Conservation (phyloP, 306 rosid genomes). For the Cicer yamashitae region DNA sequence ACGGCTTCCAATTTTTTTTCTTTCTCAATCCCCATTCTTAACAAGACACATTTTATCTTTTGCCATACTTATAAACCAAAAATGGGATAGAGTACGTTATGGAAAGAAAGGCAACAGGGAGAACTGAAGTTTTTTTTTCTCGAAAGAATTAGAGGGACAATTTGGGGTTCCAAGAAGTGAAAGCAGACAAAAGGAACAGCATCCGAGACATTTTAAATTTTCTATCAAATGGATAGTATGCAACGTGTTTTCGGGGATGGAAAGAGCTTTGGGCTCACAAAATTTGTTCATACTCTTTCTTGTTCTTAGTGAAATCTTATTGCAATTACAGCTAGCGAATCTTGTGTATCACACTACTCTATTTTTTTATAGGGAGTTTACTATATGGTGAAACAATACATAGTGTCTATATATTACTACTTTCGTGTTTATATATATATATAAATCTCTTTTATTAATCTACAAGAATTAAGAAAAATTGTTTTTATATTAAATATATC, state of each 20-base stretch:
- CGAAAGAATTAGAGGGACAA: slow-evolving; percentile 40
- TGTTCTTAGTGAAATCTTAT: slow-evolving; percentile 52
- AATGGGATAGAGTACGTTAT: too few relatives aligned
- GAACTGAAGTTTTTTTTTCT: slow-evolving; percentile 25
- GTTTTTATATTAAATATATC: too few relatives aligned
- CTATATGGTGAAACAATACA: too few relatives aligned
- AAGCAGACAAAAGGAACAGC: slow-evolving; percentile 62
- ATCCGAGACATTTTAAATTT: slow-evolving; percentile 44
- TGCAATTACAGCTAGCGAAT: slow-evolving; percentile 54
- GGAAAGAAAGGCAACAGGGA: slow-evolving; percentile 2
- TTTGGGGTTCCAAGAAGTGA: slow-evolving; percentile 48
- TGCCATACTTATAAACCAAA: too few relatives aligned
- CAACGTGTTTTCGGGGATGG: slow-evolving; percentile 72
- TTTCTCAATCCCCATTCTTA: too few relatives aligned
- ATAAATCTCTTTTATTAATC: too few relatives aligned
- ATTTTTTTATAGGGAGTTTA: not conserved
- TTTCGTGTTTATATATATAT: too few relatives aligned
- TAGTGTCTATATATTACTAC: too few relatives aligned
- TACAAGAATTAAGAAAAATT: too few relatives aligned
- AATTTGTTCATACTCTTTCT: slow-evolving; percentile 52
- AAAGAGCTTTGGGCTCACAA: slow-evolving; percentile 55
- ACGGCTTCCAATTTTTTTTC: too few relatives aligned
- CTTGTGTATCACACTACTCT: slow-evolving; percentile 53
- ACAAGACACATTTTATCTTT: too few relatives aligned
- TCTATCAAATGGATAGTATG: slow-evolving; percentile 12